Evolutionary conservation across 257 asterid genomes (phyloP).

Genomic region (Solanum acaule): DNA sequence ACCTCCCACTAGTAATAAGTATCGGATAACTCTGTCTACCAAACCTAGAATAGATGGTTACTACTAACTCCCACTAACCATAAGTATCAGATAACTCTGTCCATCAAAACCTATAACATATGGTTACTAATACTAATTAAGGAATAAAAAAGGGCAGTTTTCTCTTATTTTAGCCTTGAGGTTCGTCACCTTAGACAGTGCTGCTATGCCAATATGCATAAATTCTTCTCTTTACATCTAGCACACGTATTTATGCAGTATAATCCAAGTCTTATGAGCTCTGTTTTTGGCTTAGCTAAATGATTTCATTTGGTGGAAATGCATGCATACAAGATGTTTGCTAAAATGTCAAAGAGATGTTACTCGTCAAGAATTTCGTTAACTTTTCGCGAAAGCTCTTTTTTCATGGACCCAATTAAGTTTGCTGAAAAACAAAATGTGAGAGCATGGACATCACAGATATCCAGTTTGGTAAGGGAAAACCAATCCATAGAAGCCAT

Average conservation of each 20-base stretch:
- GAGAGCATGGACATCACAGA: slow-evolving; percentile 42
- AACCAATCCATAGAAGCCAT: slow-evolving; percentile 51
- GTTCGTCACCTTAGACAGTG: background rate
- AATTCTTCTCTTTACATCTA: background rate
- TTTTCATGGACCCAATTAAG: slow-evolving; percentile 19
- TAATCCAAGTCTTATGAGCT: background rate
- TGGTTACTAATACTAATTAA: too few relatives aligned
- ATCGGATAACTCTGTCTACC: too few relatives aligned
- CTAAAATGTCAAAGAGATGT: slow-evolving; percentile 32
- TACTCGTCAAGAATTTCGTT: slow-evolving; percentile 7
- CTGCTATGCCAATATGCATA: background rate
- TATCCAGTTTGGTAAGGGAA: slow-evolving; percentile 43
- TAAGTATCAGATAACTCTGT: too few relatives aligned
- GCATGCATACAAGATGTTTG: slow-evolving; percentile 58
- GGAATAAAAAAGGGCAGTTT: background rate
- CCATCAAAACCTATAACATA: too few relatives aligned
- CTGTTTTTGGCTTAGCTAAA: background rate
- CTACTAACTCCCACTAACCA: too few relatives aligned
- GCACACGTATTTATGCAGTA: background rate
- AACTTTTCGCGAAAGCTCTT: background rate
- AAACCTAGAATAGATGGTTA: too few relatives aligned
- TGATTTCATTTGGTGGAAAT: background rate
- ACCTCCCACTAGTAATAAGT: too few relatives aligned
- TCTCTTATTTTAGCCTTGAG: background rate
- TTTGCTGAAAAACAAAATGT: slow-evolving; percentile 28